Evolutionary conservation across 1,284 basidiomycete species (phyloP), one percentile per base, ranked within the genome.

Genomic region (Trametes versicolor): DNA sequence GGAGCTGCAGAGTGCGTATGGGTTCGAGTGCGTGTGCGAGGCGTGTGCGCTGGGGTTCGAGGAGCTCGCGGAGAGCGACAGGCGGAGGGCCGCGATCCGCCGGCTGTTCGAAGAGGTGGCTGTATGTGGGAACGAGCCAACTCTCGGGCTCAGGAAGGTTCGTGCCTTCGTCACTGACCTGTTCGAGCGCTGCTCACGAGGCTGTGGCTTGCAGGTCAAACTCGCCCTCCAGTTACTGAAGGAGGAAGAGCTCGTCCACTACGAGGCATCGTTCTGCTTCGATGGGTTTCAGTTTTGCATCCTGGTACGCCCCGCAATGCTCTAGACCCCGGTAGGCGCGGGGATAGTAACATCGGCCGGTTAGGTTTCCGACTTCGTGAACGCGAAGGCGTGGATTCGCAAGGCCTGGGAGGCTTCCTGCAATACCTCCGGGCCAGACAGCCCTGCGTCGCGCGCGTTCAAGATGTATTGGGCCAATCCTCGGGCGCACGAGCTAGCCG

Each of bases 1-100:
- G 36, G 75, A 81, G 57, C 74, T 87, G 39, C 72, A 76, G 49
- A 72, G 73, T 29, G 80, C 80, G 29, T 88, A 86, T 82, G 87
- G 84, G 67, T 89, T 89, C 66, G 77, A 76, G 21, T 89, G 87
- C 67, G 70, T 65, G 3, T 89, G 87, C 71, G 67, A 72, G 34
- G 77, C 79, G 57, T 87, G 84, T 41, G 56, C 59, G 32, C 37
- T 71, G 50, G 56, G 63, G 21, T 68, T 68, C 15, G 68, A 64
- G 55, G 67, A 60, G 37, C 52, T 62, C 5, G 59, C 29, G 50
- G 67, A 70, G 55, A 73, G 73, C 49, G 71, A 73, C 54, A 53
- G 57, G 43, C 62, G 71, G 62, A 57, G 72, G 45, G 62, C 63
- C 37, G 55, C 64, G 34, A 29, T 73, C 8, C 58, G 67, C 21